Base-by-base conservation (phyloP, 345 rosid species). In the Eucalyptus marginata region DNA sequence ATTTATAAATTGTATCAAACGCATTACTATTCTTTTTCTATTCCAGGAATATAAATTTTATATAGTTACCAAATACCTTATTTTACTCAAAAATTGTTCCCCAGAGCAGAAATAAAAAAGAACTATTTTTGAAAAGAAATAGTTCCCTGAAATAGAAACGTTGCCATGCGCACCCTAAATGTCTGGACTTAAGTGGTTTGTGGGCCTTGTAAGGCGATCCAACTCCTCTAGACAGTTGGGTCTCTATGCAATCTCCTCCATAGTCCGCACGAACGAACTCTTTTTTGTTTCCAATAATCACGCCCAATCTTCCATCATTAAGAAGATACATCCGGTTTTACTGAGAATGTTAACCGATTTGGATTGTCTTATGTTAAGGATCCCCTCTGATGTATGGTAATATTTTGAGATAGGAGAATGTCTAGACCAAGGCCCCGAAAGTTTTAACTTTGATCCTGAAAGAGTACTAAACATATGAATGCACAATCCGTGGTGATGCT, bases 261-360 rank as follows among this genome's bases (percentile, higher is more conserved):
- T 27, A 59, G 14, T 59, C 15, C 1, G 31, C 66, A 12, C 15
- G 13, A 27, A 59, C 66, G 0, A 1, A 25, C 66, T 59, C 40
- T 10, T 59, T 27, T 59, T 25, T 17, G 56, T 54, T 10, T 10
- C 0, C 0, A 58, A 25, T 2, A 25, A 58, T 11, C n/a, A 25
- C 1, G 14, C 13, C 5, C n/a, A 25, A 58, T 58, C 66, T 11
- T 59, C 66, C 31, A 12, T 25, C 31, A 5, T 11, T 25, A 25
- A 59, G 0, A 59, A 59, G 66, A 59, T 59, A 59, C 31, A 5
- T 25, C n/a, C 7, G 2, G n/a, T 59, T 25, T 25, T 11, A 58
- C 10, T 58, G 64, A 58, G 7, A 58, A 58, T 25, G n/a, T 25
- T 0, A 25, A 58, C 66, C 0, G 3, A 58, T 58, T 58, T 25